phyloP scores from a whole-genome alignment of 2,329 filamentous ascomycete genomes.

The Trichocomaceae sp. region DNA sequence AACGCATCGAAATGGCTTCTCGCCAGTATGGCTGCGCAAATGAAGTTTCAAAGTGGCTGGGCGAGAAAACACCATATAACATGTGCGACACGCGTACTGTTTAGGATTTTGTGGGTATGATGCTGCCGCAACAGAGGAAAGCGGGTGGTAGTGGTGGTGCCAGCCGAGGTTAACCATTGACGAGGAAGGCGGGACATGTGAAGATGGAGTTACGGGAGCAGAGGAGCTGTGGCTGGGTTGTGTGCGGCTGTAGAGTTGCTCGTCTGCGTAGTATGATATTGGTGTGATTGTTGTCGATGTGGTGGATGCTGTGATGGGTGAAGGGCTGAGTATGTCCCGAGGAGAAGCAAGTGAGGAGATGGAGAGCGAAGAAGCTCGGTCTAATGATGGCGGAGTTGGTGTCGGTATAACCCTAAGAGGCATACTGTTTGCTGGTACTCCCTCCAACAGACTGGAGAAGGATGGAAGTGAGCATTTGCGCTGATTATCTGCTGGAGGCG shows the following conservation, averaged over 20 bases:
- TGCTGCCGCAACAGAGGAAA: slow-evolving; percentile 64
- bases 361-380: slow-evolving; percentile 29
- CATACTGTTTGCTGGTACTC: slow-evolving; percentile 48
- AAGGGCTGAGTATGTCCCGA: slow-evolving; percentile 23
- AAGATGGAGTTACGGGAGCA: slow-evolving; percentile 16
- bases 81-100: slow-evolving; percentile 93
- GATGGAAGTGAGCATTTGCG: slow-evolving; percentile 82
- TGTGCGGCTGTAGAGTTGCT: slow-evolving; percentile 14
- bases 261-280: slow-evolving; percentile 45
- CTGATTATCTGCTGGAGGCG: slow-evolving; percentile 47
- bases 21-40: slow-evolving; percentile 94
- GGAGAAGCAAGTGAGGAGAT: slow-evolving; percentile 7
- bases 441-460: slow-evolving; percentile 81
- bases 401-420: too few relatives aligned
- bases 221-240: neutral
- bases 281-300: neutral
- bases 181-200: slow-evolving; percentile 39
- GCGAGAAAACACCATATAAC: slow-evolving; percentile 94
- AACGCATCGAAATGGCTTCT: slow-evolving; percentile 96
- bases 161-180: slow-evolving; percentile 37
- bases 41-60: slow-evolving; percentile 94
- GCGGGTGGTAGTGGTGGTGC: slow-evolving; percentile 80
- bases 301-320: slow-evolving; percentile 20
- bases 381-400: slow-evolving; percentile 29
- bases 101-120: slow-evolving; percentile 89